Percentiles rank a stretch among this genome's conserved stretches.
Conservation (phyloP, 2,329 filamentous ascomycete genomes). For the Colletotrichum orchidophilum region DNA sequence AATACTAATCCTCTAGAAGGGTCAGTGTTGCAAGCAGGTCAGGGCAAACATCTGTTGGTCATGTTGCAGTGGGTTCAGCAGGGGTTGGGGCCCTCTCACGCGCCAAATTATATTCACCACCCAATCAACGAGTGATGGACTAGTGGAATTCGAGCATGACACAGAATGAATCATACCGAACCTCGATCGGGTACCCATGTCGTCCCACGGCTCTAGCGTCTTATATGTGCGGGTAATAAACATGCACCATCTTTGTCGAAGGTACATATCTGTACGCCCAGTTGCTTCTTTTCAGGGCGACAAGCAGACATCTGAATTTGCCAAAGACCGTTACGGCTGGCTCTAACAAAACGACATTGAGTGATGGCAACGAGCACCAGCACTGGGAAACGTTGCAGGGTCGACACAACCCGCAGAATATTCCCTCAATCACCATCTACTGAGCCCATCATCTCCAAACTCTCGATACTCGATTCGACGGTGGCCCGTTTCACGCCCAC, state of each 20-base stretch:
- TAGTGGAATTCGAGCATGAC: background rate
- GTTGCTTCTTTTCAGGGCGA: background rate
- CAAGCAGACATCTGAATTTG: background rate
- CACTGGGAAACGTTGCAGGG: background rate
- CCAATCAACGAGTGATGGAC: background rate
- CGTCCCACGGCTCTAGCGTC: background rate
- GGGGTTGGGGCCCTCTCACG: background rate
- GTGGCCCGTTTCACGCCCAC: conserved; percentile 50
- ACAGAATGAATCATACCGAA: conserved; percentile 20
- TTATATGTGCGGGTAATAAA: background rate
- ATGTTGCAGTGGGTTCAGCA: background rate
- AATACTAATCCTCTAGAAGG: too few relatives aligned
- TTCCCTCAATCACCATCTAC: background rate
- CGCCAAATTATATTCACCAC: background rate
- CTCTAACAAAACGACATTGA: background rate
- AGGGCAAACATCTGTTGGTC: too few relatives aligned
- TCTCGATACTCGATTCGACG: conserved; percentile 55
- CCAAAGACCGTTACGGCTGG: background rate
- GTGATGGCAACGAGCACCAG: background rate
- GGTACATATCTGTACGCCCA: too few relatives aligned
- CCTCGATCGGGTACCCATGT: background rate
- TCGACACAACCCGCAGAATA: background rate
- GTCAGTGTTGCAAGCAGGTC: too few relatives aligned
- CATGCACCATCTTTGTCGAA: background rate
- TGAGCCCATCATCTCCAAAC: conserved; percentile 1